phyloP scores from a whole-genome alignment of 2,329 filamentous ascomycete genomes.

The Fusarium sambucinum region DNA sequence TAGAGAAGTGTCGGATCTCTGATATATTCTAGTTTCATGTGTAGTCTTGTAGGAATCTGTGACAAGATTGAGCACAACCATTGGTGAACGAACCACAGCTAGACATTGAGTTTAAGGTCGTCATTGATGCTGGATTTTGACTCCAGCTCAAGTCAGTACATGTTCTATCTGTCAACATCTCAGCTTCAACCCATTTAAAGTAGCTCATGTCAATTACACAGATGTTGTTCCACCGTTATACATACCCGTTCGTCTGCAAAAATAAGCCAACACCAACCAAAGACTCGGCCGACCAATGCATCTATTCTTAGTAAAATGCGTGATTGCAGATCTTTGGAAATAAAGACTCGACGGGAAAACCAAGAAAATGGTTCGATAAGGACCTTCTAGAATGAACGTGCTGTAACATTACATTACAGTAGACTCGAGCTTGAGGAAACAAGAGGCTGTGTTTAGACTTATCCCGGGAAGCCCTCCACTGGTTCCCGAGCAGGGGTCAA shows the following conservation, averaged over 20 bases:
- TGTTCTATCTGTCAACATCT: background rate
- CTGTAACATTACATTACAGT: conserved; percentile 20
- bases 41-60: background rate
- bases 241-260: background rate
- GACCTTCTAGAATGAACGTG: conserved; percentile 21
- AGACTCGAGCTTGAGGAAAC: background rate
- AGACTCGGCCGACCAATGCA: conserved; percentile 9
- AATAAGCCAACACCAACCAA: background rate
- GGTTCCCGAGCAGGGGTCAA: conserved; percentile 20
- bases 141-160: background rate
- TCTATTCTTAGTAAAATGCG: conserved; percentile 28
- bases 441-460: conserved; percentile 10
- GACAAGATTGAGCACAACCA: background rate
- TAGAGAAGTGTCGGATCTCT: background rate
- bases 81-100: background rate
- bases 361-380: conserved; percentile 10
- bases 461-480: conserved; percentile 19
- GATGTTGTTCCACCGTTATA: background rate
- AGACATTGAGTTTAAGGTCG: background rate
- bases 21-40: background rate
- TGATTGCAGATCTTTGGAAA: background rate
- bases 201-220: conserved; percentile 11
- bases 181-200: conserved; percentile 3
- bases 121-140: background rate
- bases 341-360: background rate